phyloP scores from a whole-genome alignment of 768 basidiomycete species.

The Hericium coralloides region DNA sequence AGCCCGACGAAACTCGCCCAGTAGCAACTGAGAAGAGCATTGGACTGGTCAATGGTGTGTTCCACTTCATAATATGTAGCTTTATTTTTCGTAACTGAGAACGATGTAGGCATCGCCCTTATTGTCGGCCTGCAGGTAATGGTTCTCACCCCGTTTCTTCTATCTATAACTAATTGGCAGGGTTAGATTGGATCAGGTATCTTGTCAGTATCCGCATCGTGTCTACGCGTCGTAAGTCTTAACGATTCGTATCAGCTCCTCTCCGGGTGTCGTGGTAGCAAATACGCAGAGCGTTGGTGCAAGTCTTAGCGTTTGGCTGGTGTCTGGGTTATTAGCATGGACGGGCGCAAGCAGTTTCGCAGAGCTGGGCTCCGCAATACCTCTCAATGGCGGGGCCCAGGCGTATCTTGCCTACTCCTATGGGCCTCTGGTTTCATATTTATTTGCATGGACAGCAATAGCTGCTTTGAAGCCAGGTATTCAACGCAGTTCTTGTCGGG shows the following conservation, averaged over 20 bases:
- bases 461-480: constrained; percentile 77
- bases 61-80: background rate
- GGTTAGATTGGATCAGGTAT: constrained; percentile 84
- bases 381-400: constrained; percentile 55
- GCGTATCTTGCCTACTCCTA: constrained; percentile 88
- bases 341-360: constrained; percentile 94
- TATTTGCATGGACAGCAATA: constrained; percentile 94
- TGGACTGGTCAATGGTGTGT: constrained; percentile 65
- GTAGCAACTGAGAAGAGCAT: constrained; percentile 63
- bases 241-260: constrained; percentile 47
- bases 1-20: constrained; percentile 42
- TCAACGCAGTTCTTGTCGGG: background rate
- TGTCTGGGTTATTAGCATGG: constrained; percentile 82
- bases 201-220: constrained; percentile 47
- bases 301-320: constrained; percentile 78
- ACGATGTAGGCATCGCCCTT: constrained; percentile 63
- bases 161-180: background rate
- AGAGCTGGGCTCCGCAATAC: constrained; percentile 85
- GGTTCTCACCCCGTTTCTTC: background rate
- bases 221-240: constrained; percentile 1
- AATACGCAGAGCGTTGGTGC: constrained; percentile 87
- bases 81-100: background rate
- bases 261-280: constrained; percentile 85
- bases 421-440: constrained; percentile 77
- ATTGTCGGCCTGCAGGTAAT: constrained; percentile 74